Base-by-base conservation (phyloP, 306 rosid species). In the Fragaria nilgerrensis region DNA sequence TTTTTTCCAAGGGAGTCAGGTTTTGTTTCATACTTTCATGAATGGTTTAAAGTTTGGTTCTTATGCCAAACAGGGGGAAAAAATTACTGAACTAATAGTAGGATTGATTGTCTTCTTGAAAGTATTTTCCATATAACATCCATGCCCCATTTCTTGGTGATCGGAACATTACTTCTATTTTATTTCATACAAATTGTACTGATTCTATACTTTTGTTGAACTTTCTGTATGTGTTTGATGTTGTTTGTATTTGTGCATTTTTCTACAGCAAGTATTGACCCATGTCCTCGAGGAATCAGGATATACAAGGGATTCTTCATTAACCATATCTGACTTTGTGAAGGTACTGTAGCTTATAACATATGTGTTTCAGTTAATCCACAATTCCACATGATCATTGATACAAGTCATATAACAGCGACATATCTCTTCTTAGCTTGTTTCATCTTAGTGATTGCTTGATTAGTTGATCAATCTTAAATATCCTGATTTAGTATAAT, bases 231-330 rank as follows among this genome's bases (percentile, higher is more conserved):
- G 13, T 29, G 34, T 82, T 61, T 76, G n/a, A 34, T 68, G 12
- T 64, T 67, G 23, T 43, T 61, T 17, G 8, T 75, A 41, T 11
- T 29, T 14, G 50, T 62, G 9, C 43, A 61, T 61, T 10, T 61
- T 49, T 29, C 15, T 76, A 49, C 91, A 92, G 97, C 87, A 85
- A 82, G 95, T 92, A 74, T 79, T 92, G 82, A 76, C 84, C 72
- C 88, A 75, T 58, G 91, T 92, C 70, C 93, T 92, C n/a, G 95
- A 88, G 88, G 97, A 92, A 75, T 88, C 95, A 41, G 95, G 95
- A 75, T 89, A 88, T 80, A 37, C 84, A 76, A 92, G 76, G 82
- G 89, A 87, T 79, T 87, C 94, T 36, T 80, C 74, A 25, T 73
- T 92, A 73, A 81, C 78, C 78, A 76, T 87, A 82, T 84, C 89